Evolutionary conservation across 352 stramenopile species (phyloP).

Genomic region (Phytophthora chlamydospora): DNA sequence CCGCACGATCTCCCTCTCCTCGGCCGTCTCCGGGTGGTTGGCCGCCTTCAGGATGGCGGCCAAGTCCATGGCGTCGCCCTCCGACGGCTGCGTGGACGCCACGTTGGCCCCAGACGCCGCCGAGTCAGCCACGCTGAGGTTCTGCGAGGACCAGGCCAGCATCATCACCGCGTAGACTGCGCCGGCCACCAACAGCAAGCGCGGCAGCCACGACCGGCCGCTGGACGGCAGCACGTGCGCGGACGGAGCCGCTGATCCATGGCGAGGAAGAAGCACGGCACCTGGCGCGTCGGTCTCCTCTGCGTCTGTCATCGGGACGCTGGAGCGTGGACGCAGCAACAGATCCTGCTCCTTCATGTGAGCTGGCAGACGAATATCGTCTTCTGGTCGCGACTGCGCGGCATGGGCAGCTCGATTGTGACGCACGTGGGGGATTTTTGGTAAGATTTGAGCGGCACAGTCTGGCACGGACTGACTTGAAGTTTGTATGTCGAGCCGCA

Average conservation of each 20-base stretch:
- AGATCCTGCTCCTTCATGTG: slow-evolving; percentile 26
- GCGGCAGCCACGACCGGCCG: slow-evolving; percentile 23
- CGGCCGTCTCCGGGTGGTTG: slow-evolving; percentile 17
- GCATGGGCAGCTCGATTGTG: no score
- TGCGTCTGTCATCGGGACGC: slow-evolving; percentile 1
- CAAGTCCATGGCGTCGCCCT: slow-evolving; percentile 16
- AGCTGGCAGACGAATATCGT: not conserved
- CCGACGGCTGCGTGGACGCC: not conserved
- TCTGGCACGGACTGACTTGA: no score
- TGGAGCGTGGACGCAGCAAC: slow-evolving; percentile 27
- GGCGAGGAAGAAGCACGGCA: slow-evolving; percentile 11
- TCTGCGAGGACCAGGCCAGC: slow-evolving; percentile 34
- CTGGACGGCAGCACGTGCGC: slow-evolving; percentile 14
- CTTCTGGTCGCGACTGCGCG: no score
- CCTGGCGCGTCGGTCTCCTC: not conserved
- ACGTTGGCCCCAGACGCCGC: slow-evolving; percentile 11
- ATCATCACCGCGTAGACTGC: slow-evolving; percentile 32
- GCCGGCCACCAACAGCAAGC: slow-evolving; percentile 23
- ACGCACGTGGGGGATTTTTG: no score
- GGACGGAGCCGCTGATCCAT: not conserved
- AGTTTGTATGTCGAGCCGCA: no score
- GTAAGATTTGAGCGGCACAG: no score
- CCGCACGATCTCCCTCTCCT: not conserved
- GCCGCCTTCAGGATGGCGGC: slow-evolving; percentile 19
- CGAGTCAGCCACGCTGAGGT: slow-evolving; percentile 19